phyloP scores from a whole-genome alignment of 2,329 filamentous ascomycete species.

The Rhinocladiella similis region DNA sequence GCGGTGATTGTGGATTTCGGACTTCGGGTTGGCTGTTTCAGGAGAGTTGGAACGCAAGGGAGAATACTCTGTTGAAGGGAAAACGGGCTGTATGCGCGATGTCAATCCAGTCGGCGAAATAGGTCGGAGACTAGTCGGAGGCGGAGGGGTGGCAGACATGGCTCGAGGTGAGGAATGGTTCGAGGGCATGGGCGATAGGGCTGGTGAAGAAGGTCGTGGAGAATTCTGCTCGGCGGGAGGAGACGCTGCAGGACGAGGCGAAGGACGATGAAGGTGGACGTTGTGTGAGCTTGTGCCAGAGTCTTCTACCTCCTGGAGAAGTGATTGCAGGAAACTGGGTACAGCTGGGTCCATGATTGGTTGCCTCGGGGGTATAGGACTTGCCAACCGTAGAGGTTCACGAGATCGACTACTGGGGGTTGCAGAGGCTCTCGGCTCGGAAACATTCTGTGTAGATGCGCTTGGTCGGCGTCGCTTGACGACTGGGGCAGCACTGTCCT shows the following conservation, averaged over 20 bases:
- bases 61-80: constrained; percentile 73
- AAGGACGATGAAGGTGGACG: constrained; percentile 26
- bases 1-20: neutral
- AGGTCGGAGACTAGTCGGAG: constrained; percentile 50
- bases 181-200: constrained; percentile 42
- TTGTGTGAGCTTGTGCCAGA: constrained; percentile 43
- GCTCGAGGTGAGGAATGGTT: constrained; percentile 42
- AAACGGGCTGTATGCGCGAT: constrained; percentile 71
- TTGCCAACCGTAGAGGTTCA: constrained; percentile 32
- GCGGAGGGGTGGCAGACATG: constrained; percentile 41
- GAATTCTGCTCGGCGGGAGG: constrained; percentile 38
- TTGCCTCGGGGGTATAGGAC: constrained; percentile 16
- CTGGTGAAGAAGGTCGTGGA: constrained; percentile 43
- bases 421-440: constrained; percentile 11
- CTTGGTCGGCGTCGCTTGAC: constrained; percentile 28
- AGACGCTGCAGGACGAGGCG: constrained; percentile 33
- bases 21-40: constrained; percentile 16
- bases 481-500: constrained; percentile 28
- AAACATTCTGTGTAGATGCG: constrained; percentile 11
- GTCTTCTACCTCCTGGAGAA: constrained; percentile 83
- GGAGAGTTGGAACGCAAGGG: constrained; percentile 57
- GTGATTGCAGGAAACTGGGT: constrained; percentile 80
- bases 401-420: constrained; percentile 20
- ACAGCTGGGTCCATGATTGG: constrained; percentile 44
- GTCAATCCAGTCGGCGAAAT: constrained; percentile 69